Percentiles rank a stretch among this genome's conserved stretches.
These are phyloP conservation scores for Scheffersomyces segobiensis DNA, from an alignment of 1,139 yeast genomes.

Conservation along the genomic window DNA sequence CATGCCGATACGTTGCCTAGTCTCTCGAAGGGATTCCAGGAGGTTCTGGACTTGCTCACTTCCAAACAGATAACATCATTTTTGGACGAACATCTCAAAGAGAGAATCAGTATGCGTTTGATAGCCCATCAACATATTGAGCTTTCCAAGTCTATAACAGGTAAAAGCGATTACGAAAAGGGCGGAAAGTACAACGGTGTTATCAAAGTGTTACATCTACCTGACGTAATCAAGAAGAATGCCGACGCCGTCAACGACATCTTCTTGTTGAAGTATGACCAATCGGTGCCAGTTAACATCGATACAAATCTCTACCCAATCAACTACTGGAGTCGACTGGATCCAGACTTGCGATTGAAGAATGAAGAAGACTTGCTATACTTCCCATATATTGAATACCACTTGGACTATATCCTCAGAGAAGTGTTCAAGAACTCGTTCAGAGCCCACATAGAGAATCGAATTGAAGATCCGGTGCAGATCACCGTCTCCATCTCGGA, in stretches of 20 bases:
- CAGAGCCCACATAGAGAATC: conserved; percentile 79
- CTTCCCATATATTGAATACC: conserved; percentile 84
- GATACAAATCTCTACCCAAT: conserved; percentile 42
- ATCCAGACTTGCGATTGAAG: conserved; percentile 22
- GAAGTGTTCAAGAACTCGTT: conserved; percentile 87
- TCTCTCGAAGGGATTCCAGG: conserved; percentile 80
- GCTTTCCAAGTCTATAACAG: conserved; percentile 11
- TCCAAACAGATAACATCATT: conserved; percentile 56
- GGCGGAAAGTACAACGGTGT: conserved; percentile 66
- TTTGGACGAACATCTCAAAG: conserved; percentile 75
- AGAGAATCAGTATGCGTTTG: conserved; percentile 81
- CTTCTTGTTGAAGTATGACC: conserved; percentile 79
- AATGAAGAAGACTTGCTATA: conserved; percentile 20
- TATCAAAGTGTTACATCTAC: conserved; percentile 61
- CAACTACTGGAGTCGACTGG: conserved; percentile 36
- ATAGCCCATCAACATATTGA: conserved; percentile 83
- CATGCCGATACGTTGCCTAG: conserved; percentile 84
- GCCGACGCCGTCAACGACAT: conserved; percentile 80
- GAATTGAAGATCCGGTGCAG: conserved; percentile 58
- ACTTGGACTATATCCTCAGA: conserved; percentile 80
- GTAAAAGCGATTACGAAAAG: conserved; percentile 14
- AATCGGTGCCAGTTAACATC: conserved; percentile 59
- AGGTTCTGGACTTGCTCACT: conserved; percentile 58
- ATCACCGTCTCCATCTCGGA: conserved; percentile 64
- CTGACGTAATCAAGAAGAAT: conserved; percentile 59